Evolutionary conservation across 352 stramenopile genomes (phyloP).

Genomic region (Blastocystis sp.): DNA sequence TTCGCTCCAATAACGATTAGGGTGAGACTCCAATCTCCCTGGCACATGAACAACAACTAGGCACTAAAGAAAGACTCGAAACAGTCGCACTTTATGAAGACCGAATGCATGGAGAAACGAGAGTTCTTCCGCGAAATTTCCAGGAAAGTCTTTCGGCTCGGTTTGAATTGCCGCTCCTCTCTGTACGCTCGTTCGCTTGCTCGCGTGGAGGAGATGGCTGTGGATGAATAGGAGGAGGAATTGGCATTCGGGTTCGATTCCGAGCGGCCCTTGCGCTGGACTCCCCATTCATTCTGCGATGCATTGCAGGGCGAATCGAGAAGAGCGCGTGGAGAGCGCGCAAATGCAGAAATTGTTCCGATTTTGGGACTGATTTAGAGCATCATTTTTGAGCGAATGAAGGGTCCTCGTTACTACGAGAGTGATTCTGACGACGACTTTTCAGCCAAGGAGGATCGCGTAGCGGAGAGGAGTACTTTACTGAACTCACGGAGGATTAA

Average conservation of each 20-base stretch:
- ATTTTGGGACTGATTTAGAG: background rate
- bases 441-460: background rate
- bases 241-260: background rate
- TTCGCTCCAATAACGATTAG: slow-evolving; percentile 54
- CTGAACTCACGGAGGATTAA: background rate
- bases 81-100: background rate
- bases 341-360: no score
- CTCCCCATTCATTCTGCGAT: background rate
- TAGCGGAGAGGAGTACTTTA: slow-evolving; percentile 12
- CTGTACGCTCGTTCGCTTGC: no score
- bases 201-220: no score
- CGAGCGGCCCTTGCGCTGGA: background rate
- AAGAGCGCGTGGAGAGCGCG: background rate
- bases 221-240: no score
- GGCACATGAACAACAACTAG: slow-evolving; percentile 48
- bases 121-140: slow-evolving; percentile 61
- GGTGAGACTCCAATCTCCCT: slow-evolving; percentile 49
- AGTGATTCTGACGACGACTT: background rate
- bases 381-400: background rate
- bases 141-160: slow-evolving; percentile 2
- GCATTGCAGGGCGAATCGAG: background rate
- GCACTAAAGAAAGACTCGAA: background rate
- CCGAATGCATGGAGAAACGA: background rate
- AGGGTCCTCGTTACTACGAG: slow-evolving; percentile 31
- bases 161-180: background rate